Evolutionary conservation across 345 rosid genomes (phyloP), one percentile per base, ranked within the genome.

Genomic region (Aquilaria sinensis): DNA sequence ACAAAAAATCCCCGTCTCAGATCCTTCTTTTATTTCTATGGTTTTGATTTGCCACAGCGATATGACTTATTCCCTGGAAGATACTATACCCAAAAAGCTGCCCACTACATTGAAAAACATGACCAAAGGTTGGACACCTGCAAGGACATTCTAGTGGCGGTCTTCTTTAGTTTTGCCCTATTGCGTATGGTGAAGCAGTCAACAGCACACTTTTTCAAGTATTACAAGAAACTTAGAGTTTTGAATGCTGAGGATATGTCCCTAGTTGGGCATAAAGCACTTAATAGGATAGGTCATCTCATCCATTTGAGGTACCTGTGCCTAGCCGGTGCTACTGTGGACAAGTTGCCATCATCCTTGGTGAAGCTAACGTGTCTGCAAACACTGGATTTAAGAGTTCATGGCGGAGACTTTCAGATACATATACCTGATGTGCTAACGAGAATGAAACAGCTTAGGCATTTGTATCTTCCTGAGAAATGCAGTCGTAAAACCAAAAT

Each of bases 221-320:
- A 37, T 33, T 56, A 65, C 16, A 54, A 51, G 5, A 31, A 70
- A 29, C 53, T 84, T 5, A 71, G 79, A 56, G 68, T 79, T 9
- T 23, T 81, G 10, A 69, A 77, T 51, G 57, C 77, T 2, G 76
- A 63, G 9, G 33, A 54, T 7, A 56, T 47, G 12, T 4, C 8
- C 4, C 1, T 47, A 5, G 0, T 29, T 0, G 33, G 14, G 31
- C 71, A 71, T 4, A 73, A 47, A 15, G 12, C 79, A 14, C 76
- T 69, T 0, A 57, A 57, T 55, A 65, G 9, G 12, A 63, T 77
- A 3, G 76, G 83, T 0, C 53, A 61, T 5, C 74, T 83, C 51
- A 70, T 79, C 14, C 84, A 73, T 31, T 64, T 78, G 50, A 71
- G 73, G 55, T 78, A 62, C 63, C 23, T 71, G 56, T 58, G 73